Conservation (phyloP, 139 green algal genomes). For the Gonium pectorale region DNA sequence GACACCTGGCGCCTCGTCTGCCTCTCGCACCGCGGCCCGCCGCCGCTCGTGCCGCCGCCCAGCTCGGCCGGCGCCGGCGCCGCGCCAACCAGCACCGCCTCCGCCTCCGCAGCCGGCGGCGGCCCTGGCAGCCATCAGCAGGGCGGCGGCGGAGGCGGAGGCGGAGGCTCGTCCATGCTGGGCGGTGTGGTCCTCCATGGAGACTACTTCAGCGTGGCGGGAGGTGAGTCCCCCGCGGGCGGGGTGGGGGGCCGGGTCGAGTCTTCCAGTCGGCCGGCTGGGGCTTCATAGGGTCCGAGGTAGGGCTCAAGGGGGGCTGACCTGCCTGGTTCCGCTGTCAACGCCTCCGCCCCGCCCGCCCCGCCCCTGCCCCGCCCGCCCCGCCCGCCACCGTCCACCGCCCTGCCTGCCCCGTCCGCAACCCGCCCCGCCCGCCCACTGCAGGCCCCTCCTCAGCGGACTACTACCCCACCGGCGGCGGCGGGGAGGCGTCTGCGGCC, state of each 20-base stretch:
- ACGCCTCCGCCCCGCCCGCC: neutral
- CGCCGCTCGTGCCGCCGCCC: neutral
- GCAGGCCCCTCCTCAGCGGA: neutral
- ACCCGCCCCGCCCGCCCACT: neutral
- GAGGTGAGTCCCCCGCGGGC: neutral
- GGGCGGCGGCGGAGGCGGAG: neutral
- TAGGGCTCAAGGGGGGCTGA: neutral
- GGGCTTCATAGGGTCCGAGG: neutral
- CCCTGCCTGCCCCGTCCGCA: too few relatives aligned
- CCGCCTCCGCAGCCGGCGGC: neutral
- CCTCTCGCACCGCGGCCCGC: slow-evolving; percentile 4
- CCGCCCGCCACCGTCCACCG: too few relatives aligned
- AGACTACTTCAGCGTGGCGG: slow-evolving; percentile 33
- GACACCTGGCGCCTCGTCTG: slow-evolving; percentile 42
- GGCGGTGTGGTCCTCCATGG: neutral
- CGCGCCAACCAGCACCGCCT: neutral
- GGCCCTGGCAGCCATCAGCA: neutral
- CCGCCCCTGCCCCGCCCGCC: neutral
- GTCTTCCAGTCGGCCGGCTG: neutral
- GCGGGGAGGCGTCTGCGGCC: neutral
- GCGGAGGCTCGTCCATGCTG: slow-evolving; percentile 16
- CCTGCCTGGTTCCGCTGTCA: neutral
- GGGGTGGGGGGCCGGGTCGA: neutral
- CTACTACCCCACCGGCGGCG: neutral
- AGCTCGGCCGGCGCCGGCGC: neutral